Evolutionary conservation across 257 asterid genomes (phyloP), one percentile per base, ranked within the genome.

Genomic region (Anisodus acutangulus): DNA sequence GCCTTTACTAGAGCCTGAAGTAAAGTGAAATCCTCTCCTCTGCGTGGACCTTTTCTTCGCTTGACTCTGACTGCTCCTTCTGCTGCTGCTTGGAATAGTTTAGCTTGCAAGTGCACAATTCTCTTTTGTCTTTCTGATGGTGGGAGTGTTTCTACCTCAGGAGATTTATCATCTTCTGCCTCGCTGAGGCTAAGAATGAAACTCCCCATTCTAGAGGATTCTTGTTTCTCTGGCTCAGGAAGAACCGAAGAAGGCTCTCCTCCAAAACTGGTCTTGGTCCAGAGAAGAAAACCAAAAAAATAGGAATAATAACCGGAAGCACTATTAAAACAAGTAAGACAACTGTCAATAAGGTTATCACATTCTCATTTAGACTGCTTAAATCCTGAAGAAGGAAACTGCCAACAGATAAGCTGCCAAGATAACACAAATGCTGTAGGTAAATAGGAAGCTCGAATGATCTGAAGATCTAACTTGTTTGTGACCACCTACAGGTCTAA

Each of bases 1-100:
- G 91, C 91, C 86, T 89, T 89, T n/a, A 83, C 88, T 57, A 89
- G 87, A 60, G 88, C 88, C 81, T 89, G 88, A 12, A 70, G 12
- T 81, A 87, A 83, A n/a, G 90, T 89, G 84, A 89, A 89, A 64
- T 87, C 88, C 85, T 85, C 90, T 39, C 91, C 90, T 84, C 88
- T 85, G 22, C 87, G 86, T 17, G 91, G 88, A 45, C 87, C 90
- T 85, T 83, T 89, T 84, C 87, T 87, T 71, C 86, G 68, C 58
- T 82, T 85, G 43, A 89, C 87, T 83, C 90, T 86, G 35, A 88
- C 84, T 16, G 89, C 91, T 64, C 91, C 91, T 3, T 88, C 91
- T 84, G 91, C 91, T 68, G 91, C 91, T 69, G 89, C 91, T 85
- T 88, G 91, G 82, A 55, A 84, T 71, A 88, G 84, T 67, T 86